A percentile compares a stretch with the other conserved stretches of the same genome.
These are phyloP conservation scores for Puccinia horiana DNA, from an alignment of 1,284 basidiomycete species.

Conservation along the genomic window DNA sequence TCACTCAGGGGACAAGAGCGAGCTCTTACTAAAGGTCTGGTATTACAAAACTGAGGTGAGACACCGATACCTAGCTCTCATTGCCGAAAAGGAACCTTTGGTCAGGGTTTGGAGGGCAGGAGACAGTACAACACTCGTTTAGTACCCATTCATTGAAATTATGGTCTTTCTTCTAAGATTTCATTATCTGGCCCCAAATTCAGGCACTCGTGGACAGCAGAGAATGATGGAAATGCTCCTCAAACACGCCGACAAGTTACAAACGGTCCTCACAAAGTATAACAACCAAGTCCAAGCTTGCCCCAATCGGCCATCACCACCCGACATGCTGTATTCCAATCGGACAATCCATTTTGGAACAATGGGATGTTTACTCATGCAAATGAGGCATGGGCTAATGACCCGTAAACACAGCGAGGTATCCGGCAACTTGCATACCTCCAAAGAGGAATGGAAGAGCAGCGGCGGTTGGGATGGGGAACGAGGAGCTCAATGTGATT, in stretches of 20 bases:
- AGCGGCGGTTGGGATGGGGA: neutral
- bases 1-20: neutral
- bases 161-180: no score
- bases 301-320: neutral
- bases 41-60: neutral
- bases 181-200: no score
- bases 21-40: slow-evolving; percentile 9
- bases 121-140: no score
- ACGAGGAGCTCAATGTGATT: neutral
- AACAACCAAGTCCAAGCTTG: neutral
- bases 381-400: neutral
- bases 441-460: neutral
- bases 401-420: neutral
- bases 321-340: neutral
- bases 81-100: slow-evolving; percentile 1
- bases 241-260: no score
- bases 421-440: neutral
- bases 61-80: neutral
- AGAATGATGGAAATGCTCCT: neutral
- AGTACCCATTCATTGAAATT: neutral
- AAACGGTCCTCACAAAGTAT: neutral
- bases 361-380: neutral
- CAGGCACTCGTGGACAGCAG: neutral
- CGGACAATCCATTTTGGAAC: slow-evolving; percentile 11
- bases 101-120: no score